Evolutionary conservation across 2,329 filamentous ascomycete species (phyloP).

Genomic region (Epichloe festucae): DNA sequence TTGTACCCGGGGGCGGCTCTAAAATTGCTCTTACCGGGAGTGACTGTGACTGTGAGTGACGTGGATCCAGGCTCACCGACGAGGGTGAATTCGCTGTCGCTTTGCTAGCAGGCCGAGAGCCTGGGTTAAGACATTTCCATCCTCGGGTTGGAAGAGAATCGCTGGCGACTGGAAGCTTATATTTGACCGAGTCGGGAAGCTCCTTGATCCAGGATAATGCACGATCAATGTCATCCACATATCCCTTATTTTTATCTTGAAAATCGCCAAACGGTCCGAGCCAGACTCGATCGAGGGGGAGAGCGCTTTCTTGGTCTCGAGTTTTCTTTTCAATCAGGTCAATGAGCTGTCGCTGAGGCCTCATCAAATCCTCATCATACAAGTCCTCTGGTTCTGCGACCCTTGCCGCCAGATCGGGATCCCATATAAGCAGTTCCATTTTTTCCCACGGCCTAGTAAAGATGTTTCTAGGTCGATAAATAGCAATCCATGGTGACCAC

Average conservation of each 20-base stretch:
- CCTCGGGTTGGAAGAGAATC: slow-evolving; percentile 18
- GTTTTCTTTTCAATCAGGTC: slow-evolving; percentile 19
- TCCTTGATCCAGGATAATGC: slow-evolving; percentile 25
- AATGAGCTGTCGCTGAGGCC: slow-evolving; percentile 33
- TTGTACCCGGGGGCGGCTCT: slow-evolving; percentile 28
- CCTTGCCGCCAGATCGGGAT: slow-evolving; percentile 21
- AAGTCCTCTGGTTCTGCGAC: slow-evolving; percentile 9
- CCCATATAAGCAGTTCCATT: slow-evolving; percentile 44
- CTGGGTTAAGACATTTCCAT: slow-evolving; percentile 23
- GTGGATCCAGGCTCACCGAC: background rate
- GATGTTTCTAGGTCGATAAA: slow-evolving; percentile 31
- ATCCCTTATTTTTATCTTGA: slow-evolving; percentile 9
- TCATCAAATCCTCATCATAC: slow-evolving; percentile 24
- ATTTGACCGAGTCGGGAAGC: slow-evolving; percentile 19
- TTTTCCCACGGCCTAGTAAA: slow-evolving; percentile 17
- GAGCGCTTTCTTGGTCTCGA: slow-evolving; percentile 15
- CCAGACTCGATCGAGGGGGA: slow-evolving; percentile 32
- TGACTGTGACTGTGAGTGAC: background rate
- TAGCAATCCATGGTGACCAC: slow-evolving; percentile 33
- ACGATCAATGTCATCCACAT: slow-evolving; percentile 26
- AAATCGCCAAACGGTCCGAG: slow-evolving; percentile 22
- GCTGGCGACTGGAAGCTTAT: slow-evolving; percentile 23
- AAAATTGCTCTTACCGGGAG: slow-evolving; percentile 26
- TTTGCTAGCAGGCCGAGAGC: background rate
- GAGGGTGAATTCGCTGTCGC: background rate